These are phyloP conservation scores for Brassica cretica DNA, from an alignment of 345 rosid genomes.

Conservation along the genomic window DNA sequence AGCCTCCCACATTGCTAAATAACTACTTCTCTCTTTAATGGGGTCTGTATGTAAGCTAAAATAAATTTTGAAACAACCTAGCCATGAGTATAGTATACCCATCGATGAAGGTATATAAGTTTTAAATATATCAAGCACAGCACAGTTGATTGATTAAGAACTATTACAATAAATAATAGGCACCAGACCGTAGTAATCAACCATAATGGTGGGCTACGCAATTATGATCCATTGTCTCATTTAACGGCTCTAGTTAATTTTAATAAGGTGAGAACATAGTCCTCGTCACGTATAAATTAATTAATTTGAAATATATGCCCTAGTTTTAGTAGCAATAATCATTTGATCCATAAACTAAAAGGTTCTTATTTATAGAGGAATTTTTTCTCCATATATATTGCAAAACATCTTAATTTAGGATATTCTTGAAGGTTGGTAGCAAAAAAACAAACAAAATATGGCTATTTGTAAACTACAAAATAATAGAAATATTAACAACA, in stretches of 20 bases:
- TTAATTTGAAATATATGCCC: slow-evolving; percentile 8
- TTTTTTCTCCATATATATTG: too few relatives aligned
- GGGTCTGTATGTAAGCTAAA: too few relatives aligned
- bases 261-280: neutral
- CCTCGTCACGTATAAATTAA: neutral
- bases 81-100: too few relatives aligned
- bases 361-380: too few relatives aligned
- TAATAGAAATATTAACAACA: neutral
- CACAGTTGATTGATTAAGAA: slow-evolving; percentile 8
- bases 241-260: slow-evolving; percentile 24
- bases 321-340: slow-evolving; percentile 11
- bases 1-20: too few relatives aligned
- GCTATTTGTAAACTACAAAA: too few relatives aligned
- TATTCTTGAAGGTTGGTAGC: too few relatives aligned
- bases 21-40: too few relatives aligned
- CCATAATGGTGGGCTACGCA: slow-evolving; percentile 14
- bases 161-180: slow-evolving; percentile 3
- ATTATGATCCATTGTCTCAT: slow-evolving; percentile 12
- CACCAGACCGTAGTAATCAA: neutral
- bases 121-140: neutral
- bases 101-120: too few relatives aligned
- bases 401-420: too few relatives aligned
- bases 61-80: too few relatives aligned
- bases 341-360: neutral
- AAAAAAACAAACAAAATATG: too few relatives aligned